phyloP scores from a whole-genome alignment of 2,329 filamentous ascomycete species.

The Hortaea werneckii region DNA sequence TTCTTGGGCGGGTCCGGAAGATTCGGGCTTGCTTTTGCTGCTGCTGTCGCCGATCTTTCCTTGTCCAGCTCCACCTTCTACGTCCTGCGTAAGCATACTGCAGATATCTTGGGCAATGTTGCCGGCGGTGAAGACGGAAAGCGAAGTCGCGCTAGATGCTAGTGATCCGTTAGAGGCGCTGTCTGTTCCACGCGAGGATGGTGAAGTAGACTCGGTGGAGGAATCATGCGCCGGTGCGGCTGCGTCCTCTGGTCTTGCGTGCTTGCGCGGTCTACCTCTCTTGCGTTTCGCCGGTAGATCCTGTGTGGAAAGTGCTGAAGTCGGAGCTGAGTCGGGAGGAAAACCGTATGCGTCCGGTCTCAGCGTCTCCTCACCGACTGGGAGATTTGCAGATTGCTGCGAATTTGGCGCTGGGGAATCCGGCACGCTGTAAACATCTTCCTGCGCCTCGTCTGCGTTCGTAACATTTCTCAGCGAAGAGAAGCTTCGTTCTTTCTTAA shows the following conservation, averaged over 20 bases:
- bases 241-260: constrained; percentile 7
- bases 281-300: constrained; percentile 8
- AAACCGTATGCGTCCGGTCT: not conserved
- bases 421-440: constrained; percentile 12
- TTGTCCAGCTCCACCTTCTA: not conserved
- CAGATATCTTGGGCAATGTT: constrained; percentile 22
- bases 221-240: not conserved
- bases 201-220: constrained; percentile 11
- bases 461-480: constrained; percentile 19
- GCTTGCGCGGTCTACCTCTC: constrained; percentile 15
- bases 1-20: not conserved
- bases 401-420: constrained; percentile 12
- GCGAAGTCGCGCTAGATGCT: constrained; percentile 22
- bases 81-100: constrained; percentile 19
- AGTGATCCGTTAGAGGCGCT: constrained; percentile 11
- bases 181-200: constrained; percentile 13
- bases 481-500: constrained; percentile 18
- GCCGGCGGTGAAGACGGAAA: constrained; percentile 17
- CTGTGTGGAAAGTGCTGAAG: not conserved
- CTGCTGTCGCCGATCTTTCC: too few relatives aligned
- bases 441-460: constrained; percentile 14
- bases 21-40: not conserved
- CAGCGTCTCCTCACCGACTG: not conserved
- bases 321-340: not conserved
- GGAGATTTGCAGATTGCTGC: not conserved